Percentiles rank a stretch among this genome's conserved stretches.
Evolutionary conservation across 148 eudicot species (phyloP).

Genomic region (Diospyros lotus): DNA sequence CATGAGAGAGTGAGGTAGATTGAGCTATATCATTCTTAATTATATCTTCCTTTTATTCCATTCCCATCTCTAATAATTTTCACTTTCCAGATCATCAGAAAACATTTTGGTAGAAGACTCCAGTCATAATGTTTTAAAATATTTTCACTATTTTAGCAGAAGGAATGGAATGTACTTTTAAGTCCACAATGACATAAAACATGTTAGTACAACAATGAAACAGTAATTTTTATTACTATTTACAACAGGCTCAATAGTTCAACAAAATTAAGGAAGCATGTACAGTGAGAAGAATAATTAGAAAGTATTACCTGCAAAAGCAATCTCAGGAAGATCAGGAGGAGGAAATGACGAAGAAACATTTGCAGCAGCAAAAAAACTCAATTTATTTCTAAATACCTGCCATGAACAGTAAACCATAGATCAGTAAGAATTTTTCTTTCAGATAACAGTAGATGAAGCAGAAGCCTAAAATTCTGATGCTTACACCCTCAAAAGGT

Average conservation of each 20-base stretch:
- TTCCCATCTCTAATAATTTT: not conserved
- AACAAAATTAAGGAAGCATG: not conserved
- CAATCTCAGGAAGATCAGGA: slow-evolving; percentile 87
- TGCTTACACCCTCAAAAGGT: not conserved
- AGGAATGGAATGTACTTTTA: not conserved
- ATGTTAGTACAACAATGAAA: not conserved
- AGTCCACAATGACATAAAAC: not conserved
- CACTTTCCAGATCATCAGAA: not conserved
- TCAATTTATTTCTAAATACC: slow-evolving; percentile 81
- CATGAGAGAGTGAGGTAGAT: not conserved
- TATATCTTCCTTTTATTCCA: not conserved
- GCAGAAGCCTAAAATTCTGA: not conserved
- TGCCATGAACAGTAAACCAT: slow-evolving; percentile 35
- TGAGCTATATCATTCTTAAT: not conserved
- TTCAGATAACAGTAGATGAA: slow-evolving; percentile 10
- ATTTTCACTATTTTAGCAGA: not conserved
- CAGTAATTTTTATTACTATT: not conserved
- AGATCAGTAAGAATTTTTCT: not conserved
- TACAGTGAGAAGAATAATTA: not conserved
- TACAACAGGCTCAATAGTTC: not conserved
- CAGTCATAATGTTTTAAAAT: not conserved
- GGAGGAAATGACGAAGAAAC: slow-evolving; percentile 82
- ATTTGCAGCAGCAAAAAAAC: slow-evolving; percentile 93
- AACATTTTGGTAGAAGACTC: not conserved
- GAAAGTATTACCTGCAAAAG: slow-evolving; percentile 67